Percentiles rank a stretch among this genome's conserved stretches.
Conservation (phyloP, 2,329 filamentous ascomycete genomes). For the Chalaropsis thielavioides region DNA sequence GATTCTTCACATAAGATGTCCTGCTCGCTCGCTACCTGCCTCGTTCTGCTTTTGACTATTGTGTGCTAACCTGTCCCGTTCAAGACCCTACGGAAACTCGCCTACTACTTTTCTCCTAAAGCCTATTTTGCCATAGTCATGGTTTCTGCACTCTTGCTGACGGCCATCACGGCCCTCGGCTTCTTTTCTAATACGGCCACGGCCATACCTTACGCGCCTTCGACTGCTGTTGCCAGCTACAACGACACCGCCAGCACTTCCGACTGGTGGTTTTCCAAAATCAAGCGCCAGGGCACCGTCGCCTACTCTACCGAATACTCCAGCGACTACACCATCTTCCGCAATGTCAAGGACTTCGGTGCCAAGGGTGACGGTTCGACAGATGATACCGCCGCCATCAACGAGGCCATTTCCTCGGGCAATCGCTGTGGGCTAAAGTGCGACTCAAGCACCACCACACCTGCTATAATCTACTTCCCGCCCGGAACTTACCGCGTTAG, state of each 20-base stretch:
- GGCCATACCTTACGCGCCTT: slow-evolving; percentile 16
- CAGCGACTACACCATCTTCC: slow-evolving; percentile 53
- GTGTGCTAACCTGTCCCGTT: not conserved
- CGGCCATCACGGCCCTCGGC: slow-evolving; percentile 16
- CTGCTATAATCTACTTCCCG: slow-evolving; percentile 84
- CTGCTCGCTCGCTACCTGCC: not conserved
- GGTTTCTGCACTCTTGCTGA: slow-evolving; percentile 16
- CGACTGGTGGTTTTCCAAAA: slow-evolving; percentile 57
- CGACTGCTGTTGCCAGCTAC: not conserved
- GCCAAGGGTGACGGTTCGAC: slow-evolving; percentile 52
- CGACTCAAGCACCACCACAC: slow-evolving; percentile 68
- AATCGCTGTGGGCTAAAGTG: slow-evolving; percentile 67
- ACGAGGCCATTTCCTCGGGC: slow-evolving; percentile 62
- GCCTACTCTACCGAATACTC: slow-evolving; percentile 38
- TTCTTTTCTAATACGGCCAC: slow-evolving; percentile 12
- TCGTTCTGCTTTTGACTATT: not conserved
- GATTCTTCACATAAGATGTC: not conserved
- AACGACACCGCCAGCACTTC: slow-evolving; percentile 27
- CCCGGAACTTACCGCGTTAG: slow-evolving; percentile 73
- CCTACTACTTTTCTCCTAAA: slow-evolving; percentile 3
- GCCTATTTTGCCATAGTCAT: slow-evolving; percentile 7
- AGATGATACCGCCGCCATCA: slow-evolving; percentile 84
- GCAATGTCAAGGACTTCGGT: slow-evolving; percentile 64
- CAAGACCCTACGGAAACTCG: slow-evolving; percentile 1
- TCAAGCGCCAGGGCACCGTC: slow-evolving; percentile 53